A percentile compares a stretch with the other conserved stretches of the same genome.
These are phyloP conservation scores for Aspergillus sclerotiicarbonarius DNA, from an alignment of 495 filamentous ascomycete species.

Conservation along the genomic window DNA sequence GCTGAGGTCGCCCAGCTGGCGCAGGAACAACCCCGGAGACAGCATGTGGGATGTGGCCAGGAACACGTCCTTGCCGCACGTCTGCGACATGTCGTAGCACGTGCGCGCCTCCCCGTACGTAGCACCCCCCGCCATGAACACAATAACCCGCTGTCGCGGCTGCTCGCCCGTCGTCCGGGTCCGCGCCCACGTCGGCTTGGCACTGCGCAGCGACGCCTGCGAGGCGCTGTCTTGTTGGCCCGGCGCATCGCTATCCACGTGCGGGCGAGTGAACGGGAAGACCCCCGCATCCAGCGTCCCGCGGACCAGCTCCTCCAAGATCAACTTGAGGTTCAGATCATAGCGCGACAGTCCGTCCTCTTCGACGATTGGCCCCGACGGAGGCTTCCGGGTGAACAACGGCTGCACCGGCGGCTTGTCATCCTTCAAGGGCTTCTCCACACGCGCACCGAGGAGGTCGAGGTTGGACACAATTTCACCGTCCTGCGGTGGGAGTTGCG, in stretches of 20 bases:
- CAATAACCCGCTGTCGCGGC: conserved; percentile 83
- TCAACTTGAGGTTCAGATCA: conserved; percentile 57
- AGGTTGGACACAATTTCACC: conserved; percentile 73
- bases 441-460: conserved; percentile 75
- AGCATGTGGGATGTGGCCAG: conserved; percentile 91
- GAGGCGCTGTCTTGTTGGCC: conserved; percentile 56
- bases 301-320: conserved; percentile 65
- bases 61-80: conserved; percentile 75
- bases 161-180: conserved; percentile 72
- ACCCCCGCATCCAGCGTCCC: conserved; percentile 53
- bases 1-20: conserved; percentile 77
- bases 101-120: conserved; percentile 85
- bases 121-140: conserved; percentile 95
- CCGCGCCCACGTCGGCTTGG: conserved; percentile 93
- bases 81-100: conserved; percentile 81
- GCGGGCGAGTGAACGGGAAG: conserved; percentile 84
- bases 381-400: conserved; percentile 64
- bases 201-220: conserved; percentile 76
- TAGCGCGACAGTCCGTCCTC: conserved; percentile 54
- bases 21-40: conserved; percentile 72
- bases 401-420: conserved; percentile 59
- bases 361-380: conserved; percentile 39
- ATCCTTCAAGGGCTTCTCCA: conserved; percentile 74
- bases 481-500: conserved; percentile 71
- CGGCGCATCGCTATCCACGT: conserved; percentile 60